These are phyloP conservation scores for Ceratocystis alfenasii DNA, from an alignment of 2,329 filamentous ascomycete species.

Conservation along the genomic window DNA sequence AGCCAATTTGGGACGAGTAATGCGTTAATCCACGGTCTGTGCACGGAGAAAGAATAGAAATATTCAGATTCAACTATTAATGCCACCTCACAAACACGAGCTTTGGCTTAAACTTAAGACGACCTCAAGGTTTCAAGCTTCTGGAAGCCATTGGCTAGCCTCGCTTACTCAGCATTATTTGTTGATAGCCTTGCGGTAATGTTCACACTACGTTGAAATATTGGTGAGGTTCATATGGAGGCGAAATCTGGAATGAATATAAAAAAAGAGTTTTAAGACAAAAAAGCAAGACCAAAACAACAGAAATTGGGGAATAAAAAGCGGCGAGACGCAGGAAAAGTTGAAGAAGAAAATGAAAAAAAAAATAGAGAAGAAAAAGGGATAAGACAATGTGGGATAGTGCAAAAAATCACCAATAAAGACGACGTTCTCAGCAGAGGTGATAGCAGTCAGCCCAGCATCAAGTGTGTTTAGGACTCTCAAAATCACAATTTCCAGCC, in stretches of 20 bases:
- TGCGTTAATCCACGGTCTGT: not conserved
- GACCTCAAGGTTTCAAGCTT: not conserved
- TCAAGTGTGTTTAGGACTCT: not conserved
- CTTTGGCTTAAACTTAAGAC: too few relatives aligned
- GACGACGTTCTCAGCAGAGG: not conserved
- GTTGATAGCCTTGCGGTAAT: not conserved
- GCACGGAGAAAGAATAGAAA: not conserved
- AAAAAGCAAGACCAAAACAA: conserved; percentile 1
- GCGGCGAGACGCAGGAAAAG: too few relatives aligned
- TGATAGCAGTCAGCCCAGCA: not conserved
- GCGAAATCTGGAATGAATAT: not conserved
- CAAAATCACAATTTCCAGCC: not conserved
- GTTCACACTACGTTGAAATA: not conserved
- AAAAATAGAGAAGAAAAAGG: not conserved
- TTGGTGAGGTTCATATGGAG: not conserved
- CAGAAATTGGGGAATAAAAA: conserved; percentile 11
- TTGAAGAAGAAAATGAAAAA: not conserved
- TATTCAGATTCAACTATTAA: not conserved
- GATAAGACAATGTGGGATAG: not conserved
- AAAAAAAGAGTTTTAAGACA: not conserved
- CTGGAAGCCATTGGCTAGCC: not conserved
- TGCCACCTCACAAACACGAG: too few relatives aligned
- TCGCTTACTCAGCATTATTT: conserved; percentile 11
- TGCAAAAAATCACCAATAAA: not conserved
- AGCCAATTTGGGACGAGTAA: not conserved